Evolutionary conservation across 352 stramenopile genomes (phyloP), one percentile per base, ranked within the genome.

Genomic region (Globisporangium lucens): DNA sequence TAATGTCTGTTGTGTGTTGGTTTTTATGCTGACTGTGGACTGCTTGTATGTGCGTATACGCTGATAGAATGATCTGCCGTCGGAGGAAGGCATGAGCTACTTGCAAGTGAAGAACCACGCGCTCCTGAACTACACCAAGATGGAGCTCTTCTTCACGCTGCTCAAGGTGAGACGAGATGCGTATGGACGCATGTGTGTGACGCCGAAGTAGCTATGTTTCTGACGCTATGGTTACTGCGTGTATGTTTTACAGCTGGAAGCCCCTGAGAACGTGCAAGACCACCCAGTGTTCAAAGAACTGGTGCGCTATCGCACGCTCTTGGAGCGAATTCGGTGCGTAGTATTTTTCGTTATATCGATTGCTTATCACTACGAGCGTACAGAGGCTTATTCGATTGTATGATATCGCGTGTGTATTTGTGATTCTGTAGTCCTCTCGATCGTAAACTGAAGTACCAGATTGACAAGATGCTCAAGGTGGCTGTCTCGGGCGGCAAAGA

Each of bases 381-480:
- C 0, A 47, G 4, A 47, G 1, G 41, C 41, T 47, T n/a, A 46
- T 13, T 46, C 8, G 17, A 6, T 27, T 13, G 13, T 22, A 49
- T 52, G 20, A 3, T 29, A 9, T 15, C 3, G 13, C 22, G 33
- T 35, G 8, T 55, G 8, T 36, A 27, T 55, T 9, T 52, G 9
- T 61, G 7, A 15, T 24, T 56, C 8, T 36, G 4, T 38, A 88
- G 80, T 33, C 88, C 88, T 36, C 74, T 95, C 20, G 88, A 95
- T 61, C 86, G 86, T 56, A 95, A 95, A 75, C 85, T 95, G 75
- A 92, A 91, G 72, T 95, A 95, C 70, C 88, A 95, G 69, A 85
- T 95, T n/a, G 88, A 95, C 75, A 95, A 95, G 69, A 88, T 95
- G 82, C 84, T 94, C 65, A 93, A 94, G 76, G 85, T 94, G 51